A percentile compares a stretch with the other conserved stretches of the same genome.
These are phyloP conservation scores for Neonectria hederae DNA, from an alignment of 2,329 filamentous ascomycete genomes.

Conservation along the genomic window DNA sequence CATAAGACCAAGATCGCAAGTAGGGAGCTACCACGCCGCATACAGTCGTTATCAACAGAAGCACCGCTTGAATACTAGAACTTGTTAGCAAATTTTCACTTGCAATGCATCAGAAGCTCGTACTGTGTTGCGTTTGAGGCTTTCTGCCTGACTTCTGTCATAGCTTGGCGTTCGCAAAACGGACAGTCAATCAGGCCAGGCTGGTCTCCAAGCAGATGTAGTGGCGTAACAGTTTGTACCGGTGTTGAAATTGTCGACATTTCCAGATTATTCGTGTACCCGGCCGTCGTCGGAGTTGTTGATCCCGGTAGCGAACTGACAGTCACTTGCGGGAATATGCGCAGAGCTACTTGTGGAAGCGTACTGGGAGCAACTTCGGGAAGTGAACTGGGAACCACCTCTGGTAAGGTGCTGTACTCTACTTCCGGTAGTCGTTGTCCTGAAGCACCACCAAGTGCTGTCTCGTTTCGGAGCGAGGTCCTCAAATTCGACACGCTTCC, in stretches of 20 bases:
- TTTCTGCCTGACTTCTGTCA: conserved; percentile 21
- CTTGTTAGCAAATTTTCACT: not conserved
- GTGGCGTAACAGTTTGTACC: conserved; percentile 10
- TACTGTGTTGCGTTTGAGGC: conserved; percentile 27
- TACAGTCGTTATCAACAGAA: conserved; percentile 14
- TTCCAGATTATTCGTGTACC: not conserved
- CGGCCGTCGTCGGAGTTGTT: not conserved
- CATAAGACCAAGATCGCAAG: conserved; percentile 16
- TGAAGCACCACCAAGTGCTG: not conserved
- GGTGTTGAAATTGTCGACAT: conserved; percentile 1
- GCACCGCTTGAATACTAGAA: conserved; percentile 13
- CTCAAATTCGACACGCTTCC: not conserved
- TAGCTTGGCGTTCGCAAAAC: conserved; percentile 12
- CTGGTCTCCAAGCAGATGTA: conserved; percentile 25
- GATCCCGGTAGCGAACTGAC: conserved; percentile 2
- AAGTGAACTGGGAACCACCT: not conserved
- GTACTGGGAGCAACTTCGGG: conserved; percentile 11
- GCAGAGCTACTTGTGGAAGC: not conserved
- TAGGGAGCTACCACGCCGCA: conserved; percentile 12
- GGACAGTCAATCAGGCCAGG: conserved; percentile 24
- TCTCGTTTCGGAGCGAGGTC: too few relatives aligned
- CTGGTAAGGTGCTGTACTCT: not conserved
- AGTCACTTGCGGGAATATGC: not conserved
- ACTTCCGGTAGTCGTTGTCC: not conserved
- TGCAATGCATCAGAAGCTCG: not conserved